Percentiles rank a stretch among this genome's conserved stretches.
Evolutionary conservation across 306 rosid species (phyloP).

Genomic region (Quercus mongolica): DNA sequence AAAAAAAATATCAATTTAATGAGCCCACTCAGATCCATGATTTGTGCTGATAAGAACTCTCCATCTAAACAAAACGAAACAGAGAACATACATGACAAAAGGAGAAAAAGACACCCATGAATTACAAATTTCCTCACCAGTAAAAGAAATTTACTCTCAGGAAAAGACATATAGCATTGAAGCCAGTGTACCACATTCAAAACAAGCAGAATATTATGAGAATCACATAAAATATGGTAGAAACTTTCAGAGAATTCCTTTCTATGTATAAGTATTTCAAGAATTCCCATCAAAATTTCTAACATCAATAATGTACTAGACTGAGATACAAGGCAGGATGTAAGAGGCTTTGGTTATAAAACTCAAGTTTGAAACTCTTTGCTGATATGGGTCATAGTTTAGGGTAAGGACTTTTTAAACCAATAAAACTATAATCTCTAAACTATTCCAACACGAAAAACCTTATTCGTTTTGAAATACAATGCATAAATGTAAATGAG

Average conservation of each 20-base stretch:
- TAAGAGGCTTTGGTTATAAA: background rate
- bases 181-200: background rate
- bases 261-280: too few relatives aligned
- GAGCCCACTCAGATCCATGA: background rate
- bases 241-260: background rate
- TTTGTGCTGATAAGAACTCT: background rate
- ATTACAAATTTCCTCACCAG: background rate
- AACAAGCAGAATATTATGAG: background rate
- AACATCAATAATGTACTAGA: background rate
- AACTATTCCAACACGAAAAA: background rate
- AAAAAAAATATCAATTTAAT: background rate
- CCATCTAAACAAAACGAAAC: background rate
- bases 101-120: constrained; percentile 10
- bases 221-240: background rate
- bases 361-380: background rate
- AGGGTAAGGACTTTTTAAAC: background rate
- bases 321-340: background rate
- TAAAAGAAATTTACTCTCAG: background rate
- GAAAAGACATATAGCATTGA: background rate
- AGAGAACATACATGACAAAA: background rate
- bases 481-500: too few relatives aligned
- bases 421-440: background rate
- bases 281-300: background rate
- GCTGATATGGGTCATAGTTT: too few relatives aligned
- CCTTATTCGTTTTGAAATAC: too few relatives aligned